phyloP scores from a whole-genome alignment of 2,329 filamentous ascomycete species.

The Phialophora verrucosa region DNA sequence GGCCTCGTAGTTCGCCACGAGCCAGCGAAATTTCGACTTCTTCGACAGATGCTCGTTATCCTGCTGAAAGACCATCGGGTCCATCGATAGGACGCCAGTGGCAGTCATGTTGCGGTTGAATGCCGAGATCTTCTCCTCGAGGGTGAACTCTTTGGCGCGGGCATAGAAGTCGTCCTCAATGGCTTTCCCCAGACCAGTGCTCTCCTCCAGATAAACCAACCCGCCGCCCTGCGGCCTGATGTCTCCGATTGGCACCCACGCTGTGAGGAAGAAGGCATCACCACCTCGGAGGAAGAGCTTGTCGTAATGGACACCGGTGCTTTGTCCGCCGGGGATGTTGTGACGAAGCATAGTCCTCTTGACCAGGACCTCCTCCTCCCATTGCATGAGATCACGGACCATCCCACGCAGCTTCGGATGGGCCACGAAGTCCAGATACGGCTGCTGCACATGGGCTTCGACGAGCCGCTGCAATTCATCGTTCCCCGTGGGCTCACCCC shows the following conservation, averaged over 20 bases:
- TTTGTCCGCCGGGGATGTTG: constrained; percentile 47
- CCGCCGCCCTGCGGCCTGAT: constrained; percentile 47
- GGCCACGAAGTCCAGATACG: constrained; percentile 46
- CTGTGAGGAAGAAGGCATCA: constrained; percentile 44
- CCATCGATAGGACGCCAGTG: constrained; percentile 37
- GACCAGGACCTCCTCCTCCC: constrained; percentile 46
- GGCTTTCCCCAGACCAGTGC: constrained; percentile 44
- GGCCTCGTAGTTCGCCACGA: constrained; percentile 47
- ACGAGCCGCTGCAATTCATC: constrained; percentile 42
- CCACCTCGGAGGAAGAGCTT: constrained; percentile 50
- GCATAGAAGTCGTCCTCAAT: constrained; percentile 50
- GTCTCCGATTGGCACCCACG: constrained; percentile 50
- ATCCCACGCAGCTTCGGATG: constrained; percentile 46
- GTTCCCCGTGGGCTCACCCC: constrained; percentile 40
- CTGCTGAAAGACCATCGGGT: constrained; percentile 21
- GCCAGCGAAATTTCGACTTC: constrained; percentile 39
- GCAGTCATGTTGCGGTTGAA: constrained; percentile 44
- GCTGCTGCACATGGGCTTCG: constrained; percentile 44
- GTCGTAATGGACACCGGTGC: constrained; percentile 53
- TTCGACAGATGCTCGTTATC: constrained; percentile 17
- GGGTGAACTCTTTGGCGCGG: constrained; percentile 40
- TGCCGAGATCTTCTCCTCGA: constrained; percentile 44
- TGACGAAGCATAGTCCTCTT: constrained; percentile 49
- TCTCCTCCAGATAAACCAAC: constrained; percentile 51
- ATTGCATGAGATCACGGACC: constrained; percentile 47